These are phyloP conservation scores for Wolfiporia cocos DNA, from an alignment of 1,284 basidiomycete species.

Conservation along the genomic window DNA sequence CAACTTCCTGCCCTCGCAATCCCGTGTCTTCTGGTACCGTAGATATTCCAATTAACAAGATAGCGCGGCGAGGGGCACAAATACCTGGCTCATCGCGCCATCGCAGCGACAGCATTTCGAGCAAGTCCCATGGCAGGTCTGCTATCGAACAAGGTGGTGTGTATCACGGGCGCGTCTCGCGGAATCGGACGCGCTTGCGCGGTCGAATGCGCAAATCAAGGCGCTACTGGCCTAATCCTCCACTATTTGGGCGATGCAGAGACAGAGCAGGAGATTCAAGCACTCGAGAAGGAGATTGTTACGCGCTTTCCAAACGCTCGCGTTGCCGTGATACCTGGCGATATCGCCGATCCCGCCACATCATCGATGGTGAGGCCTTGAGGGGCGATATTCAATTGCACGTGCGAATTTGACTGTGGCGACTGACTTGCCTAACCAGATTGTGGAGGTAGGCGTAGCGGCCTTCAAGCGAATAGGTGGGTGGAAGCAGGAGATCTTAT, in stretches of 20 bases:
- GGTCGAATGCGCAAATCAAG: conserved; percentile 56
- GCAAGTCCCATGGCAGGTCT: conserved; percentile 24
- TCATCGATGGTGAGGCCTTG: conserved; percentile 46
- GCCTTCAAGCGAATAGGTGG: conserved; percentile 65
- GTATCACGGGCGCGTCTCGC: conserved; percentile 72
- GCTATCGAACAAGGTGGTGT: conserved; percentile 57
- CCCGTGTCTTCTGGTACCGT: neutral
- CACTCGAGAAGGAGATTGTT: conserved; percentile 41
- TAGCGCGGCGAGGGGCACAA: conserved; percentile 1
- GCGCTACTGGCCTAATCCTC: conserved; percentile 60
- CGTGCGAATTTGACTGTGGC: too few relatives aligned
- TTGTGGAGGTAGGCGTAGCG: conserved; percentile 51
- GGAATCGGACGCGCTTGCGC: conserved; percentile 80
- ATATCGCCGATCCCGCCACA: conserved; percentile 61
- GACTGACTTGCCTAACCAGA: too few relatives aligned
- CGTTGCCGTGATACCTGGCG: conserved; percentile 49
- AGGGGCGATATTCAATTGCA: too few relatives aligned
- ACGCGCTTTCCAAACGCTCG: conserved; percentile 26
- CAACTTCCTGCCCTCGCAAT: neutral
- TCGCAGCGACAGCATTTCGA: neutral
- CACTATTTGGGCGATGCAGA: conserved; percentile 65
- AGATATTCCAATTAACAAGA: conserved; percentile 1
- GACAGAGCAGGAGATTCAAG: conserved; percentile 46
- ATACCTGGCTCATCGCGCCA: neutral
- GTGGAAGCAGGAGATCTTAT: too few relatives aligned